phyloP scores from a whole-genome alignment of 176 grass and related monocot genomes.

The Rhynchospora tenuis region DNA sequence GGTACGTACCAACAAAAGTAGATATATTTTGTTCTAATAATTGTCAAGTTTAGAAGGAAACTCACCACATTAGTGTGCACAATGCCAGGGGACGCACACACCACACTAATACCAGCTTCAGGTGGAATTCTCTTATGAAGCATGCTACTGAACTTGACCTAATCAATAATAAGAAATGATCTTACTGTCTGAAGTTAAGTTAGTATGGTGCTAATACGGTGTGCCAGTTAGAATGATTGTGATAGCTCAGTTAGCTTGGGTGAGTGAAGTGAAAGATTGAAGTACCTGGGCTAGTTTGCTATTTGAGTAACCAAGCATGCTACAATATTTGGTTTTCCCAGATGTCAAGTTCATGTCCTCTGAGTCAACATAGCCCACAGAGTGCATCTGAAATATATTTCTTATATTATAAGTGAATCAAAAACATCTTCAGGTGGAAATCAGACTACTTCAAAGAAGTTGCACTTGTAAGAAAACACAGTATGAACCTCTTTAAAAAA shows the following conservation, averaged over 20 bases:
- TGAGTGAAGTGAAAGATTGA: neutral
- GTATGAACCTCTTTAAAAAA: neutral
- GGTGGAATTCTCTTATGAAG: slow-evolving; percentile 87
- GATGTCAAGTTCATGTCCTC: slow-evolving; percentile 89
- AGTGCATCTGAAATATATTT: slow-evolving; percentile 70
- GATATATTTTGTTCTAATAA: neutral
- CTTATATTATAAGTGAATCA: neutral
- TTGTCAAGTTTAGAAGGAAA: slow-evolving; percentile 11
- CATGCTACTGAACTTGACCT: slow-evolving; percentile 98
- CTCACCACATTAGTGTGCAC: slow-evolving; percentile 97
- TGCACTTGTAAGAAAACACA: neutral
- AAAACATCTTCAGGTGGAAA: neutral
- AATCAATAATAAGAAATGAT: slow-evolving; percentile 22
- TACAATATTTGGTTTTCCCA: slow-evolving; percentile 65
- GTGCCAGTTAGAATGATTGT: neutral
- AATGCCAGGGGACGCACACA: slow-evolving; percentile 80
- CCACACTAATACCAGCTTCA: slow-evolving; percentile 59
- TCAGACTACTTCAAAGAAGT: neutral
- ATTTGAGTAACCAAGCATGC: slow-evolving; percentile 78
- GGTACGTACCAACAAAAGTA: neutral
- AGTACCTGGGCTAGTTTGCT: slow-evolving; percentile 94
- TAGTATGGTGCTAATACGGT: neutral
- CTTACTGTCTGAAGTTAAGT: slow-evolving; percentile 20
- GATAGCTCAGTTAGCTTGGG: neutral
- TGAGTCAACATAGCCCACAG: slow-evolving; percentile 69